Conservation (phyloP, 2,329 filamentous ascomycete genomes). For the Aureobasidium zeae region DNA sequence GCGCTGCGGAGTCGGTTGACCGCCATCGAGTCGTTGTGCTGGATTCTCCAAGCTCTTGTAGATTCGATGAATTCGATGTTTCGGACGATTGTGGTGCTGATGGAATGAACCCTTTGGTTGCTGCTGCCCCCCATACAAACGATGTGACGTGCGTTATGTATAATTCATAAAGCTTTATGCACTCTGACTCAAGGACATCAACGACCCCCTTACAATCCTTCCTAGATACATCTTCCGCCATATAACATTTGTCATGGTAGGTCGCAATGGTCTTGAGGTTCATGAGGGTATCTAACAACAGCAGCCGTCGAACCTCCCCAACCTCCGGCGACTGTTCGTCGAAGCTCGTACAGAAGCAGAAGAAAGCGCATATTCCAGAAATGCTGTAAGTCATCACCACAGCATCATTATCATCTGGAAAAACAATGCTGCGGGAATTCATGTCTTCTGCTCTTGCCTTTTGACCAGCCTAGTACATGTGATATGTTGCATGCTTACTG, state of each 20-base stretch:
- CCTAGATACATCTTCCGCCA: too few species aligned
- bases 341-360: conserved; percentile 88
- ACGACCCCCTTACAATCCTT: too few species aligned
- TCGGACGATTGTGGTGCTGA: neutral
- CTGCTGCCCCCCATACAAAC: conserved; percentile 11
- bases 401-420: too few species aligned
- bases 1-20: conserved; percentile 93
- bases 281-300: neutral
- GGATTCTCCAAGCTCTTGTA: conserved; percentile 4
- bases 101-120: conserved; percentile 11
- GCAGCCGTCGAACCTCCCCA: conserved; percentile 69
- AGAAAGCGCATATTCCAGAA: conserved; percentile 87
- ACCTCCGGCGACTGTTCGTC: conserved; percentile 90
- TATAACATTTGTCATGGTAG: too few species aligned
- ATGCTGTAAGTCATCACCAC: conserved; percentile 66
- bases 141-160: conserved; percentile 7
- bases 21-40: conserved; percentile 53
- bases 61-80: neutral
- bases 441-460: too few species aligned
- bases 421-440: too few species aligned
- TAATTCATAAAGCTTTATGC: conserved; percentile 10
- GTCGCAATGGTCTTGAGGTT: neutral
- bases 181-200: neutral
- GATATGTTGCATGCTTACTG: neutral
- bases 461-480: too few species aligned